Evolutionary conservation across 1,284 basidiomycete genomes (phyloP).

Genomic region (Leucoagaricus sp.): DNA sequence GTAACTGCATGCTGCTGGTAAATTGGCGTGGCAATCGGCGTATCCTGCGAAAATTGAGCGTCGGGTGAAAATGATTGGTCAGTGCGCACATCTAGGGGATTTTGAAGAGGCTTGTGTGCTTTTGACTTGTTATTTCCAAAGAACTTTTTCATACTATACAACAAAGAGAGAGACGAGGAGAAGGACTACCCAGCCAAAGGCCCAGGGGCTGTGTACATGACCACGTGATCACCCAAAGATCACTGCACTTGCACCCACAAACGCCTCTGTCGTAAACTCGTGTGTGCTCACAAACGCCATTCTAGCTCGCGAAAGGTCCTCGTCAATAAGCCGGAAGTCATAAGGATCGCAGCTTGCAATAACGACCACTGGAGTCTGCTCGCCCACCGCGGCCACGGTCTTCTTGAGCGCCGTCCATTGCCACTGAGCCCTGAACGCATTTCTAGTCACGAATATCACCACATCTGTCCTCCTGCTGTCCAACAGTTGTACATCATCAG

Average conservation of each 20-base stretch:
- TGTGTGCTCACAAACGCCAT: constrained; percentile 48
- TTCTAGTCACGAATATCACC: constrained; percentile 59
- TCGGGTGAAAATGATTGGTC: neutral
- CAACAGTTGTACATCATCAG: constrained; percentile 25
- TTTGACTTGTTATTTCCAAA: constrained; percentile 29
- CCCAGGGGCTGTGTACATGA: constrained; percentile 5
- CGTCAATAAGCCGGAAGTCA: constrained; percentile 40
- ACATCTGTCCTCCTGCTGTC: constrained; percentile 25
- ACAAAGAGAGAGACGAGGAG: neutral
- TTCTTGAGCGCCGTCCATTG: constrained; percentile 38
- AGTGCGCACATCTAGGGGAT: constrained; percentile 19
- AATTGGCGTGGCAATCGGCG: constrained; percentile 5
- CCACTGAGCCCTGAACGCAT: constrained; percentile 56
- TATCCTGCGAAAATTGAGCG: neutral
- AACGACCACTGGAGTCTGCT: constrained; percentile 40
- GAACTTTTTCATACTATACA: constrained; percentile 28
- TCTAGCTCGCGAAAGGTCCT: constrained; percentile 21
- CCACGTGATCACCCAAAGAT: constrained; percentile 39
- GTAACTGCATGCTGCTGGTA: constrained; percentile 10
- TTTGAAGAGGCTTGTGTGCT: constrained; percentile 19
- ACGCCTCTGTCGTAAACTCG: constrained; percentile 55
- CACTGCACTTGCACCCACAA: constrained; percentile 44
- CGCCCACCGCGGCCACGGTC: constrained; percentile 24
- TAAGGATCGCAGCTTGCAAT: constrained; percentile 65
- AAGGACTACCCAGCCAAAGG: neutral